Base-by-base conservation (phyloP, 257 asterid genomes). In the Petunia axillaris region DNA sequence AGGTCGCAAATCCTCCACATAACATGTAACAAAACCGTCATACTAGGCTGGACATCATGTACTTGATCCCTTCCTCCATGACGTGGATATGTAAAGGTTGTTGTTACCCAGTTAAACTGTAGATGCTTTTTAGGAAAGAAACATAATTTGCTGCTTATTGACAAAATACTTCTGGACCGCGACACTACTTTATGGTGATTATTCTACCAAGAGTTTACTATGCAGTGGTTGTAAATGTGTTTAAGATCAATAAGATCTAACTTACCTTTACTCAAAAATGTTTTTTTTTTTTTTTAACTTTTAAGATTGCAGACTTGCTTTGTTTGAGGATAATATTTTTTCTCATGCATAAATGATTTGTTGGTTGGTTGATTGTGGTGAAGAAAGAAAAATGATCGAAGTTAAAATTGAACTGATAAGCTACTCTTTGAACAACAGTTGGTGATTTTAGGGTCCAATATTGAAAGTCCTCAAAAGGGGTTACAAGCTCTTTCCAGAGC, bases 401-500 rank as follows among this genome's bases (percentile, higher is more conserved):
- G 11, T 73, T 73, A 48, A n/a, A 4, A 36, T 73, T 48, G 3
- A 73, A 3, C 44, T 73, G 41, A 48, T 50, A 43, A 73, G 77
- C 35, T 50, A 10, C 13, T 48, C 77, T 57, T 76, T 85, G 83
- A 67, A 1, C 48, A 40, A 76, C 89, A 95, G 99, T 89, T 91
- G 83, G 99, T 96, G 85, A 96, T 96, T 83, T 84, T 96, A 85
- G 91, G 83, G 66, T 94, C 99, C 67, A 83, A 86, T 81, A 89
- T 96, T 68, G 85, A 78, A 80, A 89, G 81, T 85, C 97, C 98
- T 80, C 93, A 91, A 87, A 75, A 90, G 48, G 99, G 99, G 77
- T 89, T 94, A 60, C 89, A 85, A 10, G 99, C 99, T 85, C 98
- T 96, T 78, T 88, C 99, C 48, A 89, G 89, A 84, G 98, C 98